Evolutionary conservation across 1,284 basidiomycete genomes (phyloP), one percentile per base, ranked within the genome.

Genomic region (Meira nashicola): DNA sequence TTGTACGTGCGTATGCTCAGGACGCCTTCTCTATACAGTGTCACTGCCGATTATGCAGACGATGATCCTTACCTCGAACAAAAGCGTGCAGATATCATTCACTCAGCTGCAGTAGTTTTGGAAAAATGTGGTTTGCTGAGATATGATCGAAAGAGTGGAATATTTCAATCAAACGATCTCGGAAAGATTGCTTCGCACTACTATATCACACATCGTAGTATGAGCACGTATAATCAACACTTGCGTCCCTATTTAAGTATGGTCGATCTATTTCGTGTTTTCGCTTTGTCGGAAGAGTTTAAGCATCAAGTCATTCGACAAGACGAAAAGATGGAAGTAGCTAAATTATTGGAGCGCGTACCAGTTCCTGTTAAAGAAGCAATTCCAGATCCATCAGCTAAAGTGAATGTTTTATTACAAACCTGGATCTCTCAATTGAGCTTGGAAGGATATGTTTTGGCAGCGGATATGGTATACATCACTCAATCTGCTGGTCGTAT

Each of bases 331-430:
- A 71, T 73, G 49, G 93, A 98, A 74, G 83, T 97, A 7, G 85
- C 86, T n/a, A 95, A 94, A 78, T 82, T 97, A 25, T 82, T 97
- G 43, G 95, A 98, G 78, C 85, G 92, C 12, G 94, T 98, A 0
- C 95, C 94, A 1, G 93, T 98, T 50, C 94, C 95, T 0, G 89
- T 98, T 73, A 98, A 98, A 81, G 95, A 99, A 80, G 84, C 87
- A 52, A 90, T 95, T 4, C 94, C 97, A 67, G 94, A 98, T 75
- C 90, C 92, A 0, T 88, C 91, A 0, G 90, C 95, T 33, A 99
- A 99, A 82, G 91, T 98, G 80, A 98, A 98, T 71, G 92, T 97
- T 1, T 83, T 98, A 0, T 82, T 98, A 0, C 95, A 99, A 76
- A 87, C 94, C 0, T 97, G 90, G 79, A 92, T 98, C 67, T 96